Evolutionary conservation across 2,329 filamentous ascomycete genomes (phyloP).

Genomic region (Penicillium sp.): DNA sequence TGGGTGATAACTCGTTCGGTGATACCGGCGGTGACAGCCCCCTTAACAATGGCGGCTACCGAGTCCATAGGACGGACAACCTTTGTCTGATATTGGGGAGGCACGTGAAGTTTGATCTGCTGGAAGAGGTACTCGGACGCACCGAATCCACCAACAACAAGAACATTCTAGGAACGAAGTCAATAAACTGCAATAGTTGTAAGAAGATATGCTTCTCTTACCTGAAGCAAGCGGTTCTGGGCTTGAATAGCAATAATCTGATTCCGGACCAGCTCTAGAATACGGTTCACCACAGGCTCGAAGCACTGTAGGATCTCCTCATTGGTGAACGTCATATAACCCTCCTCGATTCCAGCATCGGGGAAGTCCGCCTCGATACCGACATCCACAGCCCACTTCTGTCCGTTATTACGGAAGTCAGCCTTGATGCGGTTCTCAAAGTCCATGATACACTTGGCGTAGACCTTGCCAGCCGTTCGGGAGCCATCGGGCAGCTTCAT

Average conservation of each 20-base stretch:
- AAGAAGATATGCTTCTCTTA: slow-evolving; percentile 34
- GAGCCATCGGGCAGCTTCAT: slow-evolving; percentile 98
- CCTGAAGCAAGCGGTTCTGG: slow-evolving; percentile 86
- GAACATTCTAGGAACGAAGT: slow-evolving; percentile 65
- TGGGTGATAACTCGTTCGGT: slow-evolving; percentile 96
- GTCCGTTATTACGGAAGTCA: slow-evolving; percentile 97
- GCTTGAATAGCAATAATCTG: slow-evolving; percentile 99
- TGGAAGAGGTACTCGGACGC: slow-evolving; percentile 99
- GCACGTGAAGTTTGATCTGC: slow-evolving; percentile 97
- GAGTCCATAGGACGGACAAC: slow-evolving; percentile 99
- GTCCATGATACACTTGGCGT: slow-evolving; percentile 99
- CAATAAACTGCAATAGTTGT: slow-evolving; percentile 9
- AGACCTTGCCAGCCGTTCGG: slow-evolving; percentile 95
- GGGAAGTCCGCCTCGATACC: slow-evolving; percentile 98
- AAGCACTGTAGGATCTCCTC: slow-evolving; percentile 99
- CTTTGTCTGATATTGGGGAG: slow-evolving; percentile 97
- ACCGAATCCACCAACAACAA: slow-evolving; percentile 97
- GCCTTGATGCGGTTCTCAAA: slow-evolving; percentile 99
- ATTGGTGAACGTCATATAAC: slow-evolving; percentile 99
- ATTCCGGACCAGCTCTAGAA: slow-evolving; percentile 92
- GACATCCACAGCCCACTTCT: slow-evolving; percentile 98
- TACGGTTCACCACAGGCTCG: slow-evolving; percentile 95
- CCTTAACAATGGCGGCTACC: slow-evolving; percentile 97
- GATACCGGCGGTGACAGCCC: slow-evolving; percentile 95
- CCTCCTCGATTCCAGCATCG: slow-evolving; percentile 96